Conservation (phyloP, 2,329 filamentous ascomycete genomes). For the Meredithiella fracta region DNA sequence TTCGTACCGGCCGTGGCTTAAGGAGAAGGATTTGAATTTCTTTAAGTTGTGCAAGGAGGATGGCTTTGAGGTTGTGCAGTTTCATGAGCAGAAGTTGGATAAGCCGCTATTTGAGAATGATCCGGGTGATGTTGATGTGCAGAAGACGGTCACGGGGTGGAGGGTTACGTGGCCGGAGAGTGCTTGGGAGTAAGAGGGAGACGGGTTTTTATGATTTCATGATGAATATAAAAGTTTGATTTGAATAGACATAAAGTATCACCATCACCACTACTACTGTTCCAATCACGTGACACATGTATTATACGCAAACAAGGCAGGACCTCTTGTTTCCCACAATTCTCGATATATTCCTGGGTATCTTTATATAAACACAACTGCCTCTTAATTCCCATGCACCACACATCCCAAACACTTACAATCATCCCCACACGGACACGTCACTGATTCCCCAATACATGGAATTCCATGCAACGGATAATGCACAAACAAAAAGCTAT, state of each 20-base stretch:
- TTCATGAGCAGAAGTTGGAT: conserved; percentile 68
- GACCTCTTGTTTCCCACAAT: neutral
- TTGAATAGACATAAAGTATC: neutral
- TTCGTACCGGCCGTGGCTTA: conserved; percentile 80
- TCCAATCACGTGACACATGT: neutral
- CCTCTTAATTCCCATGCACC: conserved; percentile 26
- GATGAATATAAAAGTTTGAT: neutral
- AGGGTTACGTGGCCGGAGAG: conserved; percentile 46
- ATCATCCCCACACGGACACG: conserved; percentile 42
- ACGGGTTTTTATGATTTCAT: neutral
- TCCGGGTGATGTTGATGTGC: conserved; percentile 63
- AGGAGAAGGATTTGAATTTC: conserved; percentile 70
- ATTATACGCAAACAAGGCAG: neutral
- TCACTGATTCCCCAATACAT: conserved; percentile 32
- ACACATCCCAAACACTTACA: conserved; percentile 41
- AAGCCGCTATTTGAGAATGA: conserved; percentile 81
- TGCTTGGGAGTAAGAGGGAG: conserved; percentile 15
- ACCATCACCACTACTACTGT: neutral
- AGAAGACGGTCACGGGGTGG: conserved; percentile 71
- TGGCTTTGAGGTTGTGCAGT: conserved; percentile 62
- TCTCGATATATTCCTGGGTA: neutral
- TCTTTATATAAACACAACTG: neutral
- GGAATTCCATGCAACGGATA: conserved; percentile 30
- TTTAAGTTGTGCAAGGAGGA: conserved; percentile 57
- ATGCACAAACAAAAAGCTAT: conserved; percentile 44